A percentile compares a stretch with the other conserved stretches of the same genome.
Evolutionary conservation across 2,329 filamentous ascomycete genomes (phyloP).

Genomic region (Tolypocladium inflatum): DNA sequence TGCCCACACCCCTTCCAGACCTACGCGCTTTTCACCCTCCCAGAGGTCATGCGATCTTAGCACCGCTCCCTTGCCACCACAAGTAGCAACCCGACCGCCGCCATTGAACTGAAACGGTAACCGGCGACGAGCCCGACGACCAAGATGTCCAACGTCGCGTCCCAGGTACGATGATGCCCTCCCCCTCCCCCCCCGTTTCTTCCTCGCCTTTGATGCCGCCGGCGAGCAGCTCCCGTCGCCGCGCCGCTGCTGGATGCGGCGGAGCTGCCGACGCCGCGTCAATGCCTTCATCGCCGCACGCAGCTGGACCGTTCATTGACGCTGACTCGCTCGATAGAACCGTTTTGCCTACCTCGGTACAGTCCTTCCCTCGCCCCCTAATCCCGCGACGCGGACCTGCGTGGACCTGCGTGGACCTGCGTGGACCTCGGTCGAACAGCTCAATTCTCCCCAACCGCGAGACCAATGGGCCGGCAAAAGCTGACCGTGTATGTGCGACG

Average conservation of each 20-base stretch:
- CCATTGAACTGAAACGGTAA: constrained; percentile 27
- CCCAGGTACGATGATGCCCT: constrained; percentile 41
- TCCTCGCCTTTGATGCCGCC: background rate
- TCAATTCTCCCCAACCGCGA: constrained; percentile 7
- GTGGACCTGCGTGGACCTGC: background rate
- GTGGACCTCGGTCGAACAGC: constrained; percentile 2
- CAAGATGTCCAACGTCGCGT: constrained; percentile 51
- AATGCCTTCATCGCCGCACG: background rate
- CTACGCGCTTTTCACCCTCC: constrained; percentile 10
- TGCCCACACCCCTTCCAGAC: constrained; percentile 8
- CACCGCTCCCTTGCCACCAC: constrained; percentile 17
- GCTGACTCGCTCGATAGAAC: constrained; percentile 52
- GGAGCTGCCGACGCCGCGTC: background rate
- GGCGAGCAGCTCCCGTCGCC: background rate
- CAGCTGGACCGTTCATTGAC: background rate
- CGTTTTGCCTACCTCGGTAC: constrained; percentile 97
- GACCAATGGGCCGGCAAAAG: background rate
- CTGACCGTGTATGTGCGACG: constrained; percentile 5
- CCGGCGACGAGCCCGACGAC: constrained; percentile 40
- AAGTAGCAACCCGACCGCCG: constrained; percentile 22
- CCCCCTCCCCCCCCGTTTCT: background rate
- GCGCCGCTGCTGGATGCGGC: background rate
- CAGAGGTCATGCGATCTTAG: constrained; percentile 31
- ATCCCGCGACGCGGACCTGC: constrained; percentile 2
- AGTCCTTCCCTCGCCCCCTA: constrained; percentile 17